Conservation (phyloP, 2,329 filamentous ascomycete genomes). For the Fusarium transvaalense region DNA sequence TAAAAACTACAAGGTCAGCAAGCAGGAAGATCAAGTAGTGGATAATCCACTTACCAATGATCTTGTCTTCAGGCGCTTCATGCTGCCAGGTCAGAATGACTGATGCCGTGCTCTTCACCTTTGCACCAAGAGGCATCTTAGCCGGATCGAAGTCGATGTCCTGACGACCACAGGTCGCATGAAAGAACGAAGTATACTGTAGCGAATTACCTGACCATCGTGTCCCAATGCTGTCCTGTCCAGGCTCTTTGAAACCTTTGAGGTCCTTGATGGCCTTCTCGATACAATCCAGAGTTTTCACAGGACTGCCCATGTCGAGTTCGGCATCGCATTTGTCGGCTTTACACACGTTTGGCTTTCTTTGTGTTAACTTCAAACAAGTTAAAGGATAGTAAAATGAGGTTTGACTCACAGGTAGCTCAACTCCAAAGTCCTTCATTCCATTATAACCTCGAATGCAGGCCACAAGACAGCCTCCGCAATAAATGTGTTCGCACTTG, state of each 20-base stretch:
- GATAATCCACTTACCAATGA: slow-evolving; percentile 42
- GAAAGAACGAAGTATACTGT: slow-evolving; percentile 33
- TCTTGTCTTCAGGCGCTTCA: slow-evolving; percentile 54
- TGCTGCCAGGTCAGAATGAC: slow-evolving; percentile 51
- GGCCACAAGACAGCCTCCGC: slow-evolving; percentile 40
- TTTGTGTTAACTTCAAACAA: neutral
- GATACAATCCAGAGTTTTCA: slow-evolving; percentile 11
- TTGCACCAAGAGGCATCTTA: slow-evolving; percentile 48
- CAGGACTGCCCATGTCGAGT: neutral
- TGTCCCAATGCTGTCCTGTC: slow-evolving; percentile 42
- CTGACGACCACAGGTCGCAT: slow-evolving; percentile 14
- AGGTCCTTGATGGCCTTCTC: rapidly evolving
- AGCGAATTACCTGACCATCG: neutral
- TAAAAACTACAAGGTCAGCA: slow-evolving; percentile 49
- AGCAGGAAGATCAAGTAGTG: too few species aligned
- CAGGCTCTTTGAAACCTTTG: slow-evolving; percentile 29
- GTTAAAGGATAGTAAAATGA: too few species aligned
- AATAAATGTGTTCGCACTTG: slow-evolving; percentile 54
- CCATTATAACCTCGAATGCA: too few species aligned
- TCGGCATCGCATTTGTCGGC: rapidly evolving
- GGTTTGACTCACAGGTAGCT: neutral
- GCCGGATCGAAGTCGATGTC: neutral
- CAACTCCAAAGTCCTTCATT: too few species aligned
- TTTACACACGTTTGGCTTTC: neutral
- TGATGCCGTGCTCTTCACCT: slow-evolving; percentile 50